Evolutionary conservation across 1,284 basidiomycete genomes (phyloP).

Genomic region (Neonothopanus nambi): DNA sequence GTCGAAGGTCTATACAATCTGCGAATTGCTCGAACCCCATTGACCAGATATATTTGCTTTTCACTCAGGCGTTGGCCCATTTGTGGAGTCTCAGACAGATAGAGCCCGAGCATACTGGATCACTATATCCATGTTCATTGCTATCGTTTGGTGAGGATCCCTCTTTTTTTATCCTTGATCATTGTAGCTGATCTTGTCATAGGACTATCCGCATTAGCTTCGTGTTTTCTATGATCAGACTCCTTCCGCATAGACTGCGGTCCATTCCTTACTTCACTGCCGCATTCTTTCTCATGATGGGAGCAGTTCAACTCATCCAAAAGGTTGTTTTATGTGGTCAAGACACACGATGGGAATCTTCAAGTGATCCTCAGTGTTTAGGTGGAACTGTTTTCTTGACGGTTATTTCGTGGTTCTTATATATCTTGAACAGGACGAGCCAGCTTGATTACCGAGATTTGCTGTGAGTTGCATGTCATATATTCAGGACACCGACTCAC

Average conservation of each 20-base stretch:
- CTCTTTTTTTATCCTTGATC: neutral
- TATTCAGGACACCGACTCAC: neutral
- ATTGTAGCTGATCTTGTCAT: neutral
- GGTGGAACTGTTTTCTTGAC: conserved; percentile 1
- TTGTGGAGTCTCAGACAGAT: neutral
- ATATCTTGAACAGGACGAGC: neutral
- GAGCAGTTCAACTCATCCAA: conserved; percentile 5
- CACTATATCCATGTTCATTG: conserved; percentile 6
- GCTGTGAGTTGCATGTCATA: neutral
- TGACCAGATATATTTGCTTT: neutral
- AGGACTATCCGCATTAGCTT: conserved; percentile 13
- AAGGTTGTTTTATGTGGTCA: conserved; percentile 7
- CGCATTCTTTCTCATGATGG: conserved; percentile 8
- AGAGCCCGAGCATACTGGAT: conserved; percentile 14
- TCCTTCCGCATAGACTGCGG: conserved; percentile 6
- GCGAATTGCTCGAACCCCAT: neutral
- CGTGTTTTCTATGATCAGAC: conserved; percentile 10
- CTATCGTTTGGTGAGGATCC: conserved; percentile 13
- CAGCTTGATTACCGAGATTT: conserved; percentile 2
- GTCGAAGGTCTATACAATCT: neutral
- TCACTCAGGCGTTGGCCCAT: conserved; percentile 3
- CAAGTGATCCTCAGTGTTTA: conserved; percentile 8
- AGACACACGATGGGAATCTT: conserved; percentile 6
- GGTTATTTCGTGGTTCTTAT: neutral
- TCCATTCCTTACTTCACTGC: conserved; percentile 5